phyloP scores from a whole-genome alignment of 441 rosid genomes.

The Dalechampia spathulata region DNA sequence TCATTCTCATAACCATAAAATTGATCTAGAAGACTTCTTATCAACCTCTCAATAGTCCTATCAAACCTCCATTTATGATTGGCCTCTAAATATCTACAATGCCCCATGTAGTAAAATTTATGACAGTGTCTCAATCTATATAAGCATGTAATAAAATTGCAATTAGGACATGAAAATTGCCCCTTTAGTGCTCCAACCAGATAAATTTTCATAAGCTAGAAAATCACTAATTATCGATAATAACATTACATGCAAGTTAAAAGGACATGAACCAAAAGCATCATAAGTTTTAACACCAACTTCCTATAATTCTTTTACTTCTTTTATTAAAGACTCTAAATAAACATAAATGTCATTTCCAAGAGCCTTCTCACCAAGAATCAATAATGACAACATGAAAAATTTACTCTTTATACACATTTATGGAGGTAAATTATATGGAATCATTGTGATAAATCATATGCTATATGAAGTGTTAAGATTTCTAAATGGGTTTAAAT shows the following conservation, averaged over 20 bases:
- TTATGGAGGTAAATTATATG: conserved; percentile 6
- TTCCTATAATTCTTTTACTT: neutral
- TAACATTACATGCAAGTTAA: neutral
- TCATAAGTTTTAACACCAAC: neutral
- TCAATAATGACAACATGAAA: neutral
- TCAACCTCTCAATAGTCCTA: no score
- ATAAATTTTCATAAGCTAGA: neutral
- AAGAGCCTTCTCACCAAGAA: neutral
- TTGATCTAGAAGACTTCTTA: no score
- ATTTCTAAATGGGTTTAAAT: conserved; percentile 1
- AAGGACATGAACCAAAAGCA: neutral
- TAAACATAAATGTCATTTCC: conserved; percentile 1
- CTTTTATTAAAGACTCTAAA: neutral
- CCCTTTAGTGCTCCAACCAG: neutral
- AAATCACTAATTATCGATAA: neutral
- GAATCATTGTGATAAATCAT: neutral
- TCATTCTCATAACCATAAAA: neutral
- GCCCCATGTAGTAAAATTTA: no score
- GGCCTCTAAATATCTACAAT: no score
- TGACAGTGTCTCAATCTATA: no score
- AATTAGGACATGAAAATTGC: no score
- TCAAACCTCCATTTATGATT: no score
- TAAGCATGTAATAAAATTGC: no score
- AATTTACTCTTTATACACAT: neutral
- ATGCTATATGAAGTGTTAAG: neutral